Evolutionary conservation across 2,329 filamentous ascomycete genomes (phyloP), one percentile per base, ranked within the genome.

Genomic region (Penicillium corylophilum): DNA sequence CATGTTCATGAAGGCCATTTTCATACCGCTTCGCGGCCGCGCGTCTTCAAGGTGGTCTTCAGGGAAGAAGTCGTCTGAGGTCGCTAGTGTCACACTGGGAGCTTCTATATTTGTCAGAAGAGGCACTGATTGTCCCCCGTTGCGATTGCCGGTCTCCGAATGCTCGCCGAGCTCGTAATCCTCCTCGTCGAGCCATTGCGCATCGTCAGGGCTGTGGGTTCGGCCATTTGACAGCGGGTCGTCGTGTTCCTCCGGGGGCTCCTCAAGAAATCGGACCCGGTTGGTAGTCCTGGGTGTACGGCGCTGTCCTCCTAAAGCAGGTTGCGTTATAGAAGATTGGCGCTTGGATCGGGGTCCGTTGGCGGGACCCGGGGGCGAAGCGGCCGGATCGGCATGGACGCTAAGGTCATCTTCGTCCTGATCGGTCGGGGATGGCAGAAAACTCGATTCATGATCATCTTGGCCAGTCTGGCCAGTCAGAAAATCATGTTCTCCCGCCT

Each of bases 1-100:
- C 94, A 99, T 99, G 75, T 99, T 99, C 91, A 97, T 96, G 63
- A 99, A 97, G 3, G 94, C 93, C 69, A 88, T 90, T 56, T 82
- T 80, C 74, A 97, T 81, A 5, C 88, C 88, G 51, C 90, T 95
- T 74, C 93, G 93, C 42, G 93, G 91, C 50, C 92, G 81, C 18
- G 82, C 79, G 56, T 72, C 78, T 60, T 85, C 82, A 50, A 86
- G 68, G 53, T 83, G 73, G 46, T 85, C 81, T 60, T 84, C 81
- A 0, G 81, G 77, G 49, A 79, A 75, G 61, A 82, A 79, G 52
- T 81, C 73, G 2, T 83, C 79, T 23, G 77, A 77, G 60, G 73
- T 86, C 75, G 79, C 89, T 43, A 95, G 74, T 10, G 89, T 85
- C 42, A 88, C 81, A 55, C 87, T 88, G 1, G 92, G 91, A 0